These are phyloP conservation scores for Talaromyces atroroseus DNA, from an alignment of 2,329 filamentous ascomycete species.

Conservation along the genomic window DNA sequence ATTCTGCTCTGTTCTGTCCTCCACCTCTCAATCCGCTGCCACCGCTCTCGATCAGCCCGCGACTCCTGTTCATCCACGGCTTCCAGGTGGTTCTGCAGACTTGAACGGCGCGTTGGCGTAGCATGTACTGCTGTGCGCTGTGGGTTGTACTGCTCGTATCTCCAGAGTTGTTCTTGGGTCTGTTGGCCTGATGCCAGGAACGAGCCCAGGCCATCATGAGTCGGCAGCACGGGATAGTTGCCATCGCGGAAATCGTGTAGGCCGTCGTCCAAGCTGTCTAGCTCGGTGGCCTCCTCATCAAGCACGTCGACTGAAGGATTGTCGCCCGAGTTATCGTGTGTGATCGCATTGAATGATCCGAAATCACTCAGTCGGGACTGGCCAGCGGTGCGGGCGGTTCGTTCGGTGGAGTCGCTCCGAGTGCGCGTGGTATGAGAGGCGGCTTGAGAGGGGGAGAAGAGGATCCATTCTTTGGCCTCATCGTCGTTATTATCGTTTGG, in stretches of 20 bases:
- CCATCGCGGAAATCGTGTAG: conserved; percentile 78
- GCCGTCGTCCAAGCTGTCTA: conserved; percentile 91
- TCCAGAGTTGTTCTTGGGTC: conserved; percentile 80
- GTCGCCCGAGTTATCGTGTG: conserved; percentile 42
- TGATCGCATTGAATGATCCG: conserved; percentile 65
- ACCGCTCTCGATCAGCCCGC: conserved; percentile 66
- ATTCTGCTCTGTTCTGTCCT: conserved; percentile 82
- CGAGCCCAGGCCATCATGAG: conserved; percentile 84
- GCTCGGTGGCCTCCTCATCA: conserved; percentile 58
- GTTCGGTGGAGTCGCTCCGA: conserved; percentile 60
- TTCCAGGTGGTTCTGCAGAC: conserved; percentile 54
- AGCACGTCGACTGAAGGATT: conserved; percentile 41
- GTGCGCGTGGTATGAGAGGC: conserved; percentile 61
- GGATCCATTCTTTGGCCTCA: conserved; percentile 88
- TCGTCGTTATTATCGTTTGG: conserved; percentile 42
- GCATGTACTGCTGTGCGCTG: conserved; percentile 50
- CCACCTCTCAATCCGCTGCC: conserved; percentile 85
- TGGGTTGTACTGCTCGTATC: conserved; percentile 81
- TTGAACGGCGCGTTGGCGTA: conserved; percentile 49
- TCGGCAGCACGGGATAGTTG: conserved; percentile 64
- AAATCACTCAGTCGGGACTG: conserved; percentile 73
- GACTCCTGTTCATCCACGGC: conserved; percentile 50
- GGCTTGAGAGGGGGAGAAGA: conserved; percentile 74
- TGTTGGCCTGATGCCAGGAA: conserved; percentile 62
- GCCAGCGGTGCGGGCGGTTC: conserved; percentile 60